Evolutionary conservation across 2,329 filamentous ascomycete genomes (phyloP), one percentile per base, ranked within the genome.

Genomic region (Akanthomyces muscarius): DNA sequence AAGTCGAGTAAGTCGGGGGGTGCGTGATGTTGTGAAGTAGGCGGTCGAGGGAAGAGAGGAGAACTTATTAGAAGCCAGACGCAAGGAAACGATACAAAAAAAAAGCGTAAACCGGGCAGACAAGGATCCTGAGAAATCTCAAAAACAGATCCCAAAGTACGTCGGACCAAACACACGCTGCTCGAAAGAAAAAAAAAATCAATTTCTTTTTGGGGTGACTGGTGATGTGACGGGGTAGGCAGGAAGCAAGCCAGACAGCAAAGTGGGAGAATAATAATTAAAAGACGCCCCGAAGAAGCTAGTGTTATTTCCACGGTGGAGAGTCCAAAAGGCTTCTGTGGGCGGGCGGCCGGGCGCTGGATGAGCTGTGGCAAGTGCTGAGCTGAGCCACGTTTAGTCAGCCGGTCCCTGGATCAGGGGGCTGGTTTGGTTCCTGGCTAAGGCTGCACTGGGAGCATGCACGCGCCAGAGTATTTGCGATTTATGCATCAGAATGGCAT

Each of bases 21-120:
- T 33, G 50, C 36, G 36, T 55, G 51, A 62, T 42, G 61, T 45
- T 14, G 61, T 65, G 54, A 60, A 63, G 63, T 36, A 55, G 38
- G 48, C 42, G 42, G 59, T 44, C 63, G 65, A 61, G 61, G 64
- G 66, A 66, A 66, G 69, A 65, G 66, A 68, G 65, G 61, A 68
- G 66, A 56, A 63, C 33, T 53, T 28, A 51, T 50, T 28, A 51
- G 59, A 60, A 47, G 33, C 38, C 48, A 55, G 61, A 55, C 44
- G 57, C 42, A 56, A 56, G 63, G 45, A 63, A 63, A 60, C 42
- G 65, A 51, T 66, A 63, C 55, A 62, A 56, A 30, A 48, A 48
- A 21, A 65, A 33, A 42, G 18, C 45, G 52, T 55, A 47, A 57
- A 61, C 53, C 53, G 51, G 58, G 47, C 61, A 38, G 54, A 65